Percentiles rank a stretch among this genome's conserved stretches.
These are phyloP conservation scores for Salix koriyanagi DNA, from an alignment of 345 rosid species.

Conservation along the genomic window DNA sequence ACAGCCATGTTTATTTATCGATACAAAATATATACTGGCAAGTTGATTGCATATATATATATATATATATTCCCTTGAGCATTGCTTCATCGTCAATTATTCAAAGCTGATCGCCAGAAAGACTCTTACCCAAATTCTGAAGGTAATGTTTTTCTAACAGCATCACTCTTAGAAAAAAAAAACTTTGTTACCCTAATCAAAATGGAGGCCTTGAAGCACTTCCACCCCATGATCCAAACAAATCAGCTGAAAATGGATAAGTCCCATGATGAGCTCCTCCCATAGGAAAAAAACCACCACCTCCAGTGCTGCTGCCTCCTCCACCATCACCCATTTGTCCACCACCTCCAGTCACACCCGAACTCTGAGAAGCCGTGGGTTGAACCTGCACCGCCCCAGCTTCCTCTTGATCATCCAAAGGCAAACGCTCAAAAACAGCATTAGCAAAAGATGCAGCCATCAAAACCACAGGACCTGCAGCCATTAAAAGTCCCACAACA, in stretches of 20 bases:
- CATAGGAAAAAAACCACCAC: conserved; percentile 24
- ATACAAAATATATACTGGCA: neutral
- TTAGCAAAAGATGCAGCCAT: conserved; percentile 78
- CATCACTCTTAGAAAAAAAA: neutral
- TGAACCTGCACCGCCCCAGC: conserved; percentile 42
- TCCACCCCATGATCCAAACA: conserved; percentile 58
- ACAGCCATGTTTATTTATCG: neutral
- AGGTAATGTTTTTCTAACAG: neutral
- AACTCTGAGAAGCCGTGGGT: conserved; percentile 54
- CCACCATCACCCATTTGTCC: conserved; percentile 29
- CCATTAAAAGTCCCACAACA: conserved; percentile 58
- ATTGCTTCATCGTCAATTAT: neutral
- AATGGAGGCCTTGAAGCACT: conserved; percentile 53
- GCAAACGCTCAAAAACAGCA: conserved; percentile 71
- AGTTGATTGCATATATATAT: neutral
- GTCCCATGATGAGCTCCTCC: conserved; percentile 42
- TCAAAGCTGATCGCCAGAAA: neutral
- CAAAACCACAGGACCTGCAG: conserved; percentile 63
- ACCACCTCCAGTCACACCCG: conserved; percentile 51
- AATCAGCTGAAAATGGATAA: conserved; percentile 54
- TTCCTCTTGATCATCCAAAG: conserved; percentile 44
- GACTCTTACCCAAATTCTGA: neutral
- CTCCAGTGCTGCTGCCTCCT: conserved; percentile 28
- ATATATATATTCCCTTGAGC: neutral
- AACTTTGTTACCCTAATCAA: neutral